Conservation (phyloP, 495 filamentous ascomycete species). For the Hypoxylon crocopeplum region DNA sequence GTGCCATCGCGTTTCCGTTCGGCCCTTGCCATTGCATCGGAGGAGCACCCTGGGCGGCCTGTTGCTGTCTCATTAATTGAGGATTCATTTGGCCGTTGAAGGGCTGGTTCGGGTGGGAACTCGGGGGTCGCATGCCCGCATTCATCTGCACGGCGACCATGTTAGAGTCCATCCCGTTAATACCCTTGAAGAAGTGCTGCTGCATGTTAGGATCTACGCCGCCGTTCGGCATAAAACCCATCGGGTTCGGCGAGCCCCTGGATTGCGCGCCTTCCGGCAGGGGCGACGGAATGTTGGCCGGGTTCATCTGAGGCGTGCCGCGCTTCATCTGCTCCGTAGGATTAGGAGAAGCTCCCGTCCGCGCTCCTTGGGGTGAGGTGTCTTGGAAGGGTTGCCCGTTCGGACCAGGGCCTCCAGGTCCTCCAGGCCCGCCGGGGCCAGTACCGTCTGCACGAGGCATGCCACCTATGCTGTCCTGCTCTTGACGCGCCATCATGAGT, state of each 20-base stretch:
- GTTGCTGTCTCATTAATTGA: constrained; percentile 50
- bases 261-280: constrained; percentile 77
- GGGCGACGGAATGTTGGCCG: constrained; percentile 79
- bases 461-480: constrained; percentile 78
- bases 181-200: constrained; percentile 59
- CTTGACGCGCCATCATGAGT: constrained; percentile 94
- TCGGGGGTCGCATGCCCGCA: constrained; percentile 85
- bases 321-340: constrained; percentile 89
- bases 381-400: constrained; percentile 65
- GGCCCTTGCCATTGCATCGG: constrained; percentile 64
- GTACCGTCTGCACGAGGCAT: constrained; percentile 61
- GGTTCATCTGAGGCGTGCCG: constrained; percentile 85
- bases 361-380: constrained; percentile 81
- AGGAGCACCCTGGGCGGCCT: constrained; percentile 44
- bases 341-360: constrained; percentile 86
- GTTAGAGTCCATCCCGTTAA: constrained; percentile 60
- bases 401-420: constrained; percentile 57
- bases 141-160: constrained; percentile 64
- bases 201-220: constrained; percentile 74
- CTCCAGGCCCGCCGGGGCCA: constrained; percentile 62
- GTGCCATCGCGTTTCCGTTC: constrained; percentile 70
- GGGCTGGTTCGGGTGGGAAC: constrained; percentile 72
- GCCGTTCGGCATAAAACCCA: constrained; percentile 72
- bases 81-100: constrained; percentile 74
- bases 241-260: constrained; percentile 82